Evolutionary conservation across 139 green algal species (phyloP).

Genomic region (Coelastrella sp.): DNA sequence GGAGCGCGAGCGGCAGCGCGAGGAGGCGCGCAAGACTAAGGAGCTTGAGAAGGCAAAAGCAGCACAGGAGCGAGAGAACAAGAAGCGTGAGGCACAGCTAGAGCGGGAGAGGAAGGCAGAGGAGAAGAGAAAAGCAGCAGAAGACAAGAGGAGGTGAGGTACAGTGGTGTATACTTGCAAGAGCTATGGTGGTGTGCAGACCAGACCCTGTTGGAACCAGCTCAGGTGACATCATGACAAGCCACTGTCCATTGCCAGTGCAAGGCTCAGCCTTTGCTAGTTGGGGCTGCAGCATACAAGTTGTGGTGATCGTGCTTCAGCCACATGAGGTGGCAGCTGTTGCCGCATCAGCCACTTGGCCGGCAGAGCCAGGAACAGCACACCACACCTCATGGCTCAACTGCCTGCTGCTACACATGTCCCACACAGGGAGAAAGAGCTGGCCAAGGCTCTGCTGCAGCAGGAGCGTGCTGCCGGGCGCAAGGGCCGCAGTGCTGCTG

Average conservation of each 20-base stretch:
- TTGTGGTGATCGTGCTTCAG: no score
- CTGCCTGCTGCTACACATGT: neutral
- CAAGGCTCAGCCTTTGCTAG: no score
- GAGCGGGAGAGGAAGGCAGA: conserved; percentile 64
- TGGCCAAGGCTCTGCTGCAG: conserved; percentile 62
- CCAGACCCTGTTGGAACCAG: no score
- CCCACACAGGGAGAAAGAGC: conserved; percentile 77
- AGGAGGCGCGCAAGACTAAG: conserved; percentile 55
- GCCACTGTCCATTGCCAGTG: no score
- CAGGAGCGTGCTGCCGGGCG: conserved; percentile 60
- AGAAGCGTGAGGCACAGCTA: conserved; percentile 48
- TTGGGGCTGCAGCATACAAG: no score
- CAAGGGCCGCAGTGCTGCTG: neutral
- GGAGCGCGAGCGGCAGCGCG: conserved; percentile 16
- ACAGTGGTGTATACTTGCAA: neutral
- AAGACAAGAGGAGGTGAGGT: conserved; percentile 52
- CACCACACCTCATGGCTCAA: no score
- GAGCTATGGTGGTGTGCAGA: no score
- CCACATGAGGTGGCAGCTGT: no score
- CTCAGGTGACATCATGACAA: no score
- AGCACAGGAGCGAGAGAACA: conserved; percentile 60
- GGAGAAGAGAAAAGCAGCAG: conserved; percentile 59
- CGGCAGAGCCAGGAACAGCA: no score
- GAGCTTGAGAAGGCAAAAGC: conserved; percentile 49
- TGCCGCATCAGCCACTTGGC: no score